phyloP scores from a whole-genome alignment of 2,329 filamentous ascomycete genomes.

The Aureobasidium zeae region DNA sequence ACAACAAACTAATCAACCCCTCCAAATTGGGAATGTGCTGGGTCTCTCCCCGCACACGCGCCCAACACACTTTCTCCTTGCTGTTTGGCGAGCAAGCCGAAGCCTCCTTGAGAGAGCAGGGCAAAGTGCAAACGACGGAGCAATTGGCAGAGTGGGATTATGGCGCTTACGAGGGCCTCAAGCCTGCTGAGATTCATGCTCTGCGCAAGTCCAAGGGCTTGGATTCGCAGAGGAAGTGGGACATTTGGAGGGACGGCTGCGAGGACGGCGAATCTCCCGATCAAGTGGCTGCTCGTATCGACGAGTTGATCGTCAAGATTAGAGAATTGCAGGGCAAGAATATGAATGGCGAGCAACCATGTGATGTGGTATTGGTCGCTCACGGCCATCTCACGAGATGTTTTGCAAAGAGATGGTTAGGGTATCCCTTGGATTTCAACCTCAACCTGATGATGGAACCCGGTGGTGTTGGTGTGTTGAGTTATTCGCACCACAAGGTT shows the following conservation, averaged over 20 bases:
- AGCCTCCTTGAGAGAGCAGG: conserved; percentile 43
- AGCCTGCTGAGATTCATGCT: conserved; percentile 41
- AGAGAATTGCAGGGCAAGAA: conserved; percentile 42
- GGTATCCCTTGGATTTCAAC: conserved; percentile 62
- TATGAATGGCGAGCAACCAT: conserved; percentile 34
- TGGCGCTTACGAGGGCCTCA: conserved; percentile 51
- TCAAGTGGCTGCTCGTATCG: conserved; percentile 63
- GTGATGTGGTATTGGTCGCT: conserved; percentile 73
- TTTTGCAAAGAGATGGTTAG: conserved; percentile 79
- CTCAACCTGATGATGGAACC: conserved; percentile 70
- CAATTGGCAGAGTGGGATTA: conserved; percentile 54
- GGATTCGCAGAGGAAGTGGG: conserved; percentile 48
- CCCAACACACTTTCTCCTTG: conserved; percentile 82
- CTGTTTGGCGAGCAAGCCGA: conserved; percentile 34
- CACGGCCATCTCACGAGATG: conserved; percentile 84
- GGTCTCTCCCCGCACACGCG: conserved; percentile 76
- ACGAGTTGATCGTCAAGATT: conserved; percentile 70
- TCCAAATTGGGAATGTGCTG: conserved; percentile 60
- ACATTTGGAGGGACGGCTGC: conserved; percentile 83
- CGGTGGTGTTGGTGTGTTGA: conserved; percentile 43
- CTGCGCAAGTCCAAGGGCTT: conserved; percentile 37
- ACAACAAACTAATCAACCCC: conserved; percentile 76
- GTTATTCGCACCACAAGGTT: conserved; percentile 42
- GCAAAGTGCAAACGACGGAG: conserved; percentile 42
- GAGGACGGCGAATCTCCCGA: conserved; percentile 55